Base-by-base conservation (phyloP, 2,329 filamentous ascomycete species). In the Pyrenophora tritici-repentis region DNA sequence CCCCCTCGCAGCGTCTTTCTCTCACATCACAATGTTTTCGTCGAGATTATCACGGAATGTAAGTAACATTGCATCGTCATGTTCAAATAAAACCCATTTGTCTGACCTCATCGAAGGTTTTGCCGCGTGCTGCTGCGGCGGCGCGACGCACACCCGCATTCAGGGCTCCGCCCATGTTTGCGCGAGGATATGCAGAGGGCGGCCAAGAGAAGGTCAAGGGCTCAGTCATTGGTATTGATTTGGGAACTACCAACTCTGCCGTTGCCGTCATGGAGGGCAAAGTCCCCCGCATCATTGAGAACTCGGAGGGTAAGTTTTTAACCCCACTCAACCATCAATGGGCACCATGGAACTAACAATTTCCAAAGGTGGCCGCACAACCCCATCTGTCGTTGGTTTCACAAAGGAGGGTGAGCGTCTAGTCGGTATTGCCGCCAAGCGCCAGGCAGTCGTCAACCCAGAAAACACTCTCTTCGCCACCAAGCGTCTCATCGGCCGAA, bases 241-340 rank as follows among this genome's bases (percentile, higher is more conserved):
- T 97, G 72, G 93, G 93, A 74, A 97, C 93, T 74, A 97, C 93
- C 70, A 97, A 97, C 86, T 97, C 93, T 55, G 93, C 93, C 50
- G 93, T 97, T 56, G 93, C 92, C 71, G 82, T 97, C 62, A 96
- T 97, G 92, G 93, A 97, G 83, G 94, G 93, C 79, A 96, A 96
- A 83, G 79, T 84, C 50, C 91, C 93, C 68, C 91, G 88, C 79
- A 97, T 97, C 76, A 97, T 97, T 76, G 93, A 97, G 80, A 97
- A 97, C 85, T 83, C 92, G 22, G 93, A 97, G 83, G 92, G 91
- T 91, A 29, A 29, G 80, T 41, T 58, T 56, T 39, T 44, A 36
- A 40, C n/a, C 14, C 17, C 7, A 42, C 38, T 42, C 31, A 49
- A 39, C 40, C 24, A 42, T 6, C 42, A 50, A 14, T 10, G n/a